phyloP scores from a whole-genome alignment of 768 basidiomycete species.

The Pisolithus microcarpus region DNA sequence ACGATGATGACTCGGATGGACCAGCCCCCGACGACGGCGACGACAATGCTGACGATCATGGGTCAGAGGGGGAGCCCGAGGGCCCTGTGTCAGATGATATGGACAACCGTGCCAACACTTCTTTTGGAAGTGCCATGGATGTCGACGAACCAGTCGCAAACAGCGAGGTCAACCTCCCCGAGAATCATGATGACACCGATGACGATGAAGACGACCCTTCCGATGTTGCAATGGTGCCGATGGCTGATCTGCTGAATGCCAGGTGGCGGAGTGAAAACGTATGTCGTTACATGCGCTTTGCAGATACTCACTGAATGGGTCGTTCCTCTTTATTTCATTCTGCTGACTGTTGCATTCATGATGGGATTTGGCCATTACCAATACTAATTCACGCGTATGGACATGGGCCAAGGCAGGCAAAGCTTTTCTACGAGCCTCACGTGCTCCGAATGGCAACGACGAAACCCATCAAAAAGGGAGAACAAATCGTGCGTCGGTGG shows the following conservation, averaged over 20 bases:
- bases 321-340: not conserved
- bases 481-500: constrained; percentile 69
- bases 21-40: constrained; percentile 18
- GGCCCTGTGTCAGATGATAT: constrained; percentile 24
- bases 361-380: not conserved
- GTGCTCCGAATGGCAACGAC: constrained; percentile 77
- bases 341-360: not conserved
- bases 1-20: constrained; percentile 26
- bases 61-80: constrained; percentile 31
- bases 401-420: constrained; percentile 48
- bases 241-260: constrained; percentile 96
- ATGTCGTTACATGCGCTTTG: constrained; percentile 14
- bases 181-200: constrained; percentile 35
- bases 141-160: constrained; percentile 18
- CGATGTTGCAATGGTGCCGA: constrained; percentile 86
- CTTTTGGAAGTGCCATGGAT: constrained; percentile 23
- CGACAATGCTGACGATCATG: constrained; percentile 3
- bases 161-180: constrained; percentile 22
- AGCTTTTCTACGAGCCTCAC: constrained; percentile 71
- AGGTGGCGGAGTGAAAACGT: constrained; percentile 81
- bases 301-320: not conserved
- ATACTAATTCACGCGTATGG: not conserved
- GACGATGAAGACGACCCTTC: constrained; percentile 50
- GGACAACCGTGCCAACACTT: constrained; percentile 16
- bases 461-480: constrained; percentile 61